Evolutionary conservation across 495 filamentous ascomycete species (phyloP), one percentile per base, ranked within the genome.

Genomic region (Aspergillus avenaceus): DNA sequence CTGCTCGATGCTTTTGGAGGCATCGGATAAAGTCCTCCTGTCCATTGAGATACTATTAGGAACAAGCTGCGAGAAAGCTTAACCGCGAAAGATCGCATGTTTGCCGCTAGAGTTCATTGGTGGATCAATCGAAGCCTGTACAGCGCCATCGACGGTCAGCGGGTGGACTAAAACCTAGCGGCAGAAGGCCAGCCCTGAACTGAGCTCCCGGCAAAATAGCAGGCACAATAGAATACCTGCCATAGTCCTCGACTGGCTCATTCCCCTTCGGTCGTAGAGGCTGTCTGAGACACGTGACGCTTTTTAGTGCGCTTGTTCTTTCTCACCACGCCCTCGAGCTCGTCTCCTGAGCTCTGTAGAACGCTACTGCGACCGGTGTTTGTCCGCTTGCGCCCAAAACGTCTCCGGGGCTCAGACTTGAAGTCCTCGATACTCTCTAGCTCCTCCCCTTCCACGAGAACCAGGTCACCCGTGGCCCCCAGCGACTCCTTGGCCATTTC

Each of bases 381-480:
- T 2, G 57, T 21, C 42, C 56, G 28, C 48, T 66, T 61, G 14
- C 54, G 59, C 38, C 56, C 44, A 19, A 51, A 48, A 41, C 37
- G 48, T 46, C 45, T 44, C 25, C 29, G 54, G 32, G 8, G 22
- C 42, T 31, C 31, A 48, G 42, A 28, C 21, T 45, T n/a, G n/a
- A n/a, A 47, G 40, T 54, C 49, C 13, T 70, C 65, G 26, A 65
- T 65, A 24, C 55, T 45, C 19, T 49, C 31, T n/a, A 55, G 37
- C 46, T 66, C 68, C 62, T 73, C 73, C 5, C 76, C 81, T 62
- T 93, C 89, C 2, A 84, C 79, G 34, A 95, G 84, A 0, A 83
- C 88, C 47, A 91, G 52, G 65, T 93, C 84, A 4, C 88, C 91
- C 1, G 75, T 85, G 26, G 78, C 72, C 1, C 87, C 90, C 11